phyloP scores from a whole-genome alignment of 2,329 filamentous ascomycete genomes.

The Xylariaceae sp. region DNA sequence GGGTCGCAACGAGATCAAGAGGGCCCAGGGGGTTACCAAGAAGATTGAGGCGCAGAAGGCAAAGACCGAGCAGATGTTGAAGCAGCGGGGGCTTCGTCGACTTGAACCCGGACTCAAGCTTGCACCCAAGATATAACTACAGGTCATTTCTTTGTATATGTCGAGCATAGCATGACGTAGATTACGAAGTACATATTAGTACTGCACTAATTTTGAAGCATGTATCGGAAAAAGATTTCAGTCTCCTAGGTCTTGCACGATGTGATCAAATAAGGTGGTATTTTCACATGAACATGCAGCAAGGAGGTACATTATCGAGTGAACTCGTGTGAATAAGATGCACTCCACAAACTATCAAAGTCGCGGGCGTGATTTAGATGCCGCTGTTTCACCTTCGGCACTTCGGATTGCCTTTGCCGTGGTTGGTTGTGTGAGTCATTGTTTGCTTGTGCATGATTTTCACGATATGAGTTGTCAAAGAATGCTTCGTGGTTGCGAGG shows the following conservation, averaged over 20 bases:
- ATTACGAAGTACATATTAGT: no score
- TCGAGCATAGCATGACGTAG: slow-evolving; percentile 5
- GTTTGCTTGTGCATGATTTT: no score
- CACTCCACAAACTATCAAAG: no score
- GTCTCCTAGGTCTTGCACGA: no score
- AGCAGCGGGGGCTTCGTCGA: slow-evolving; percentile 47
- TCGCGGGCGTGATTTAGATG: no score
- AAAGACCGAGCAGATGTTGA: slow-evolving; percentile 63
- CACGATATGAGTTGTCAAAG: slow-evolving; percentile 22
- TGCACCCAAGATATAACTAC: slow-evolving; percentile 42
- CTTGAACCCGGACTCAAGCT: slow-evolving; percentile 52
- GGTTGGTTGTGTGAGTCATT: slow-evolving; percentile 31
- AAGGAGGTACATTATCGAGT: no score
- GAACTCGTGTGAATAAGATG: no score
- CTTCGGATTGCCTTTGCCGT: not conserved
- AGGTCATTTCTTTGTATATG: not conserved
- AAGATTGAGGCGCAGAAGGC: slow-evolving; percentile 62
- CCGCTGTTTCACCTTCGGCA: not conserved
- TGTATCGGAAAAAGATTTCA: no score
- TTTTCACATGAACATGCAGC: no score
- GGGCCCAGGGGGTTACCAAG: slow-evolving; percentile 56
- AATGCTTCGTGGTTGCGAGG: slow-evolving; percentile 24
- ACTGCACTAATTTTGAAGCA: no score
- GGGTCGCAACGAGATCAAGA: slow-evolving; percentile 75
- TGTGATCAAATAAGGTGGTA: no score